A percentile compares a stretch with the other conserved stretches of the same genome.
Conservation (phyloP, 495 filamentous ascomycete genomes). For the Neurospora sp. region DNA sequence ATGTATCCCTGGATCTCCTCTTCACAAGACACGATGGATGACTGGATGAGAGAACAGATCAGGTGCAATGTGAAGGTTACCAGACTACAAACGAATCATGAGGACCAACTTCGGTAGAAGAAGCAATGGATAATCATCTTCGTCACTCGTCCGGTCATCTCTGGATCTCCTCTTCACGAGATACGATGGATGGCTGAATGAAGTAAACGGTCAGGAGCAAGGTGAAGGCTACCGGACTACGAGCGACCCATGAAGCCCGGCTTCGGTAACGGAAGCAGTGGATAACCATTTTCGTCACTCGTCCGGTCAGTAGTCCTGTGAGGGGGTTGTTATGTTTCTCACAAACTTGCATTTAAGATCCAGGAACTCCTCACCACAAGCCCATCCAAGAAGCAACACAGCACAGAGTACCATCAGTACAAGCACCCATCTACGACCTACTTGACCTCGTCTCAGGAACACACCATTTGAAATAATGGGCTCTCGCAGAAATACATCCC, state of each 20-base stretch:
- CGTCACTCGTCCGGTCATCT: not conserved
- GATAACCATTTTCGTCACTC: not conserved
- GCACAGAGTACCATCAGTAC: not conserved
- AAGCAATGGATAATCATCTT: not conserved
- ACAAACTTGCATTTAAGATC: not conserved
- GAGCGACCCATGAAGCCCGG: not conserved
- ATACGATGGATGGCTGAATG: not conserved
- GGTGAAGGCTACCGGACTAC: not conserved
- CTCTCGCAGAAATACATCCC: not conserved
- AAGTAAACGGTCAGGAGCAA: not conserved
- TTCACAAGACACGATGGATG: not conserved
- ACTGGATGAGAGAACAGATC: not conserved
- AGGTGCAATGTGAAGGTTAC: not conserved
- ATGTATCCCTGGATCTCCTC: not conserved
- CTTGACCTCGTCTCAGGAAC: not conserved
- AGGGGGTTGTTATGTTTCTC: no score
- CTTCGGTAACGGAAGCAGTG: not conserved
- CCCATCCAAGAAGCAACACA: no score
- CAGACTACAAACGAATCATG: not conserved
- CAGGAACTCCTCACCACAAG: not conserved
- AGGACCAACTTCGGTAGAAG: not conserved
- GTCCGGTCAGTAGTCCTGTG: not conserved
- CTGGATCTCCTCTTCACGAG: no score
- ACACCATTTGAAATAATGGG: not conserved
- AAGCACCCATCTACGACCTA: not conserved